A percentile compares a stretch with the other conserved stretches of the same genome.
phyloP scores from a whole-genome alignment of 2,329 filamentous ascomycete genomes.

The Alternaria sp. region DNA sequence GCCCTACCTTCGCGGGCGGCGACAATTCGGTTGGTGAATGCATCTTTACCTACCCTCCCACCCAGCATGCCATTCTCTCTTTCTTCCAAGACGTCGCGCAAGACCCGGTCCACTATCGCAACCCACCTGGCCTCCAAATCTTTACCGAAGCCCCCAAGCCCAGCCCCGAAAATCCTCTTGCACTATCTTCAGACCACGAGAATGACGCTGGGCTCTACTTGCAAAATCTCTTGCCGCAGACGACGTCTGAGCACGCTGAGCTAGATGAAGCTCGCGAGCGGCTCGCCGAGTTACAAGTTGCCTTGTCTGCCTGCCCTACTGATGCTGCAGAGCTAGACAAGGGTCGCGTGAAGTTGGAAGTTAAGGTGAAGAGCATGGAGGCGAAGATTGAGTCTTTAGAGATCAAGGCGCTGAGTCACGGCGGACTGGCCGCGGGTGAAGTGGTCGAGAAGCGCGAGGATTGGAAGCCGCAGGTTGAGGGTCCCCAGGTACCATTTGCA shows the following conservation, averaged over 20 bases:
- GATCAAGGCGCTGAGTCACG: conserved; percentile 22
- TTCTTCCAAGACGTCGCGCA: conserved; percentile 67
- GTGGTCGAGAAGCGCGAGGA: conserved; percentile 20
- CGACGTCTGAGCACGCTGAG: conserved; percentile 27
- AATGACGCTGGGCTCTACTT: background rate
- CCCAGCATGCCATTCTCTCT: conserved; percentile 61
- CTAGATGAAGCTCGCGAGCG: conserved; percentile 19
- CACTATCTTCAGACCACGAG: conserved; percentile 7
- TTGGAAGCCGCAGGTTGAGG: conserved; percentile 27
- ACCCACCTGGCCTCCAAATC: conserved; percentile 30
- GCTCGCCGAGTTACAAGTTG: conserved; percentile 22
- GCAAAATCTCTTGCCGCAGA: conserved; percentile 11
- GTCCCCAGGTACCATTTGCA: conserved; percentile 34
- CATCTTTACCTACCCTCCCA: conserved; percentile 61
- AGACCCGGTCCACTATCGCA: conserved; percentile 47
- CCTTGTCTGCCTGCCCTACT: conserved; percentile 26
- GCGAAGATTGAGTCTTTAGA: conserved; percentile 21
- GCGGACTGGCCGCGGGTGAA: conserved; percentile 22
- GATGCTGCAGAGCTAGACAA: conserved; percentile 16
- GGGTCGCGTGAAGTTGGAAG: conserved; percentile 27
- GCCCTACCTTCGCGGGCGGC: conserved; percentile 68
- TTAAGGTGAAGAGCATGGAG: conserved; percentile 27
- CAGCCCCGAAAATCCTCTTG: conserved; percentile 22
- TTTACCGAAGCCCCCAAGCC: conserved; percentile 16
- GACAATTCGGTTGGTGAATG: conserved; percentile 65